phyloP scores from a whole-genome alignment of 1,139 yeast species.

The Taphrina communis region DNA sequence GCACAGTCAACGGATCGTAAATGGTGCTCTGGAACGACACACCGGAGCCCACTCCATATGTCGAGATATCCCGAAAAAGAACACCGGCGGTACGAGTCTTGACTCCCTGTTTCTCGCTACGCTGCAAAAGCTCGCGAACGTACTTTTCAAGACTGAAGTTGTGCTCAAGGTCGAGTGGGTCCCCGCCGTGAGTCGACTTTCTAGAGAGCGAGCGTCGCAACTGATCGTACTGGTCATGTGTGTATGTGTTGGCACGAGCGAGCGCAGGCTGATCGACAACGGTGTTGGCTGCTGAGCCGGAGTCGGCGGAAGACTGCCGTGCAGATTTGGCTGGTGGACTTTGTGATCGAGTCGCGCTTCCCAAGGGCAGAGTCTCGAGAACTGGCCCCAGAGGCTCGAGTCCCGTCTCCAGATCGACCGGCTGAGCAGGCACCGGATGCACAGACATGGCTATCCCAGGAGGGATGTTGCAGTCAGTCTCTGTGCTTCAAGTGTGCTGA shows the following conservation, averaged over 20 bases:
- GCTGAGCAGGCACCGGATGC: slow-evolving; percentile 32
- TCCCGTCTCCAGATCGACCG: slow-evolving; percentile 34
- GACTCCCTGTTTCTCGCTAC: slow-evolving; percentile 43
- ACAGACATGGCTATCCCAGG: slow-evolving; percentile 8
- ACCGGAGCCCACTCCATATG: slow-evolving; percentile 76
- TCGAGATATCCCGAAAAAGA: slow-evolving; percentile 69
- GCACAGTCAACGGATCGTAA: slow-evolving; percentile 69
- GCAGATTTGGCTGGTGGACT: background rate
- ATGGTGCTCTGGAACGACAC: slow-evolving; percentile 67
- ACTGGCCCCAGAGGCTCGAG: slow-evolving; percentile 35
- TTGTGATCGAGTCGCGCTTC: background rate
- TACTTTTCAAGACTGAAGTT: slow-evolving; percentile 46
- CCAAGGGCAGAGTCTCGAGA: background rate
- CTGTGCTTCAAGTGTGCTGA: background rate
- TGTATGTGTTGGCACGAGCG: slow-evolving; percentile 22
- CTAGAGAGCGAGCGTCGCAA: slow-evolving; percentile 31
- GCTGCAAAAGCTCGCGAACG: slow-evolving; percentile 44
- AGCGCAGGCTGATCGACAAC: slow-evolving; percentile 20
- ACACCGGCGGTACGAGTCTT: slow-evolving; percentile 57
- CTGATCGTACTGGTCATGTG: slow-evolving; percentile 31
- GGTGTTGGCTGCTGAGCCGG: slow-evolving; percentile 5
- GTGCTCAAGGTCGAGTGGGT: slow-evolving; percentile 38
- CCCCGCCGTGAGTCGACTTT: slow-evolving; percentile 22
- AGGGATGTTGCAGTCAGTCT: background rate
- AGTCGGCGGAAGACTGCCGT: slow-evolving; percentile 1